phyloP scores from a whole-genome alignment of 2,329 filamentous ascomycete species.

The Tolypocladium inflatum region DNA sequence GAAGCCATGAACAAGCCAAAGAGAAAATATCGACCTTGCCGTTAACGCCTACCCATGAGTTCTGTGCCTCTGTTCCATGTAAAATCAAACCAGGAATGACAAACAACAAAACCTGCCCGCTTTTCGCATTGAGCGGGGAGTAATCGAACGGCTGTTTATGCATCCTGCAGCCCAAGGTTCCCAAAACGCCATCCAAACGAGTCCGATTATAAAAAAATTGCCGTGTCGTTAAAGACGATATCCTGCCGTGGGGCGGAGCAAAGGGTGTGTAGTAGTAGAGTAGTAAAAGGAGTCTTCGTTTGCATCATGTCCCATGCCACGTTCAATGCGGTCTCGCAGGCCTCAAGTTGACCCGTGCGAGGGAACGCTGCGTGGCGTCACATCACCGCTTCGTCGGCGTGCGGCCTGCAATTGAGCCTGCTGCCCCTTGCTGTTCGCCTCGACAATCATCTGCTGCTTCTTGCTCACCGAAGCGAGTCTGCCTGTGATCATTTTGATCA shows the following conservation, averaged over 20 bases:
- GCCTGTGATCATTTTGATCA: constrained; percentile 53
- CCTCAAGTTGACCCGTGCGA: constrained; percentile 30
- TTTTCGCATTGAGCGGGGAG: neutral
- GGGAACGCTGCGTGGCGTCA: constrained; percentile 44
- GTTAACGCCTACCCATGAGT: constrained; percentile 1
- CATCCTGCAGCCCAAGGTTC: neutral
- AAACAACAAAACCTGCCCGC: neutral
- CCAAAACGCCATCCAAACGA: neutral
- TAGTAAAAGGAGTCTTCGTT: neutral
- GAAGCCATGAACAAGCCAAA: neutral
- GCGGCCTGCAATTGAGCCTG: constrained; percentile 30
- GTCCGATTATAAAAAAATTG: neutral
- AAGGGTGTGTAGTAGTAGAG: neutral
- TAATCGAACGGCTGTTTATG: neutral
- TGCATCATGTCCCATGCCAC: neutral
- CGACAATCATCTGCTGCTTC: constrained; percentile 52
- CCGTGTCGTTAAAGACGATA: neutral
- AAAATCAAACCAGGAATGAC: neutral
- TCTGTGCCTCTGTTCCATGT: neutral
- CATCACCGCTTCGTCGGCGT: constrained; percentile 45
- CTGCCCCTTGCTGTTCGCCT: constrained; percentile 40
- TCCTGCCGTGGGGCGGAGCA: constrained; percentile 2
- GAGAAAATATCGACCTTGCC: neutral
- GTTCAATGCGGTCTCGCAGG: neutral
- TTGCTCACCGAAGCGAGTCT: constrained; percentile 47